phyloP scores from a whole-genome alignment of 179 eudicot genomes.

The Vitellaria paradoxa region DNA sequence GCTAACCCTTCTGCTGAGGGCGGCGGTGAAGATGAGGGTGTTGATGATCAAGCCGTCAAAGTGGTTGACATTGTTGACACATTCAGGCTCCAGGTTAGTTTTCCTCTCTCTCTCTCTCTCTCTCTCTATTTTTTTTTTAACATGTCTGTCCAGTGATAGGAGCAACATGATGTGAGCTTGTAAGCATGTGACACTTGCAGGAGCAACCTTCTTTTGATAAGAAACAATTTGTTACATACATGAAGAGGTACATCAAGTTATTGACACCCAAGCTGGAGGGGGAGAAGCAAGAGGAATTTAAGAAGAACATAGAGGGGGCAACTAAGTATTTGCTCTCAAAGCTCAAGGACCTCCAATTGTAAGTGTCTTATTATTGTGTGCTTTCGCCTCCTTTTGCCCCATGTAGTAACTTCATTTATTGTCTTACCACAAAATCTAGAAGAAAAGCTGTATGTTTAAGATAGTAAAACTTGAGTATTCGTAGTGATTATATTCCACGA shows the following conservation, averaged over 20 bases:
- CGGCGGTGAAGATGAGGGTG: constrained; percentile 66
- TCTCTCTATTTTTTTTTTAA: too few relatives aligned
- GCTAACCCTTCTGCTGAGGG: constrained; percentile 89
- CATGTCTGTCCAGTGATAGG: too few relatives aligned
- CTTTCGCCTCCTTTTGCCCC: not conserved
- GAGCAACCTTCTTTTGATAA: constrained; percentile 83
- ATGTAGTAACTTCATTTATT: too few relatives aligned
- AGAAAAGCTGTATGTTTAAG: too few relatives aligned
- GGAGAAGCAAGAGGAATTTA: constrained; percentile 46
- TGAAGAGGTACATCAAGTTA: constrained; percentile 69
- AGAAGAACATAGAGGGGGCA: constrained; percentile 58
- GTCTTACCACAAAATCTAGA: too few relatives aligned
- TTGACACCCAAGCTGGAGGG: constrained; percentile 55
- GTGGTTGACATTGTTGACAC: constrained; percentile 85
- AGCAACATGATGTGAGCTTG: too few relatives aligned
- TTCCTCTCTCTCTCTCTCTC: too few relatives aligned
- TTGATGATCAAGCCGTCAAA: constrained; percentile 65
- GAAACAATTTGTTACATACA: constrained; percentile 60
- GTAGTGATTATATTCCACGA: not conserved
- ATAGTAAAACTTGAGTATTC: too few relatives aligned
- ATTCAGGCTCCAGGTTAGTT: constrained; percentile 72
- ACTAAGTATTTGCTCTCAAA: constrained; percentile 62
- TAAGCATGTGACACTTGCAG: constrained; percentile 23
- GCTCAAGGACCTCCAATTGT: constrained; percentile 80
- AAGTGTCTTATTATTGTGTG: constrained; percentile 17